Conservation (phyloP, 192 early-diverging fungal species). For the Dissophora ornata region DNA sequence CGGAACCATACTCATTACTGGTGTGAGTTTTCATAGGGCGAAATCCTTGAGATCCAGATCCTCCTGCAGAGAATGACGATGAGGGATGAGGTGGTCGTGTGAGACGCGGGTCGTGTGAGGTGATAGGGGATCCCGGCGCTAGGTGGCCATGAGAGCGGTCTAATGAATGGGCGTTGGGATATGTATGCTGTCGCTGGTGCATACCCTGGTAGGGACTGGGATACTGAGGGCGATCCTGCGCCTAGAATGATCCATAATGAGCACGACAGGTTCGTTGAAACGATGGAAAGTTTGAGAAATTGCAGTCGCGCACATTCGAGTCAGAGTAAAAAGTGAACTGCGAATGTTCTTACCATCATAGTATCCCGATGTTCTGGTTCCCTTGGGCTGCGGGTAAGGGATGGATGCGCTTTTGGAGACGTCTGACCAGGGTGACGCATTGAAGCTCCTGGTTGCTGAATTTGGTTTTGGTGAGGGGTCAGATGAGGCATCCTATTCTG, state of each 20-base stretch:
- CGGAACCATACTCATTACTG: neutral
- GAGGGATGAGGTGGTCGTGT: slow-evolving; percentile 2
- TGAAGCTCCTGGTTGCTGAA: neutral
- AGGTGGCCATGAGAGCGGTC: slow-evolving; percentile 3
- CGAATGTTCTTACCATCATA: neutral
- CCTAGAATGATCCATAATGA: no score
- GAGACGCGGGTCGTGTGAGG: slow-evolving; percentile 4
- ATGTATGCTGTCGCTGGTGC: slow-evolving; percentile 17
- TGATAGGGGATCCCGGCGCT: slow-evolving; percentile 1
- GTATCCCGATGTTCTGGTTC: slow-evolving; percentile 3
- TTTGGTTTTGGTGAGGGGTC: slow-evolving; percentile 5
- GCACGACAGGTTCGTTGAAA: no score
- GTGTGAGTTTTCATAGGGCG: neutral
- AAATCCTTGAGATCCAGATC: neutral
- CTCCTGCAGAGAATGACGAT: neutral
- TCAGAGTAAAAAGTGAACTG: no score
- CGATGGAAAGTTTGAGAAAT: neutral
- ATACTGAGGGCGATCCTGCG: neutral
- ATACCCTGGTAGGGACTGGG: neutral
- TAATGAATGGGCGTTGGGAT: slow-evolving; percentile 11
- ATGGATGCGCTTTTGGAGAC: neutral
- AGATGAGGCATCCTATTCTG: neutral
- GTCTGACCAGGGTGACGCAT: neutral
- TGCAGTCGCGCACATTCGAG: neutral
- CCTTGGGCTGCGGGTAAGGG: slow-evolving; percentile 4